A percentile compares a stretch with the other conserved stretches of the same genome.
Conservation (phyloP, 2,329 filamentous ascomycete genomes). For the Fusarium clavum region DNA sequence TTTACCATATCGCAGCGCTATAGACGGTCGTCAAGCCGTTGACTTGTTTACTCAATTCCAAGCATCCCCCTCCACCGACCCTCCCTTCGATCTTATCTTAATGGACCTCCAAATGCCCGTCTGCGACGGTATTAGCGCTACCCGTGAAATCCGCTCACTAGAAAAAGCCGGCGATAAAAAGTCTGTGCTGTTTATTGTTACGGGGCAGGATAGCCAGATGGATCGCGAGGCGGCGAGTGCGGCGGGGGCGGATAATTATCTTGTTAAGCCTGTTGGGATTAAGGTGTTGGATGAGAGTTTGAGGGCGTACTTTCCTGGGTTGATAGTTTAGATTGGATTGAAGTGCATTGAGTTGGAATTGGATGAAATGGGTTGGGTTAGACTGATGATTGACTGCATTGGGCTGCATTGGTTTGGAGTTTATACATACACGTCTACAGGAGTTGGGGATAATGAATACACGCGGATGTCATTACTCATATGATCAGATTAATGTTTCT, state of each 20-base stretch:
- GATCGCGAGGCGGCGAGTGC: conserved; percentile 33
- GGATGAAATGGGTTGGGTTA: neutral
- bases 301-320: conserved; percentile 31
- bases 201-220: conserved; percentile 44
- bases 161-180: conserved; percentile 32
- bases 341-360: neutral
- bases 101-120: conserved; percentile 50
- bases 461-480: neutral
- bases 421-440: neutral
- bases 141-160: conserved; percentile 40
- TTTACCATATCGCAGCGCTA: conserved; percentile 56
- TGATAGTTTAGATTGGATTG: neutral
- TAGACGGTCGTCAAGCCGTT: conserved; percentile 59
- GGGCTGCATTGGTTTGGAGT: neutral
- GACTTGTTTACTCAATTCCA: conserved; percentile 46
- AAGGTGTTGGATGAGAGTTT: conserved; percentile 33
- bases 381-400: neutral
- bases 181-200: conserved; percentile 43
- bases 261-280: conserved; percentile 44
- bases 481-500: too few relatives aligned
- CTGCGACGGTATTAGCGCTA: conserved; percentile 47
- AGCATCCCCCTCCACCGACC: neutral
- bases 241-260: conserved; percentile 43
- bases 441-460: neutral
- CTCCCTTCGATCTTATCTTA: conserved; percentile 39